These are phyloP conservation scores for Sanghuangporus weigelae DNA, from an alignment of 1,284 basidiomycete genomes.

Conservation along the genomic window DNA sequence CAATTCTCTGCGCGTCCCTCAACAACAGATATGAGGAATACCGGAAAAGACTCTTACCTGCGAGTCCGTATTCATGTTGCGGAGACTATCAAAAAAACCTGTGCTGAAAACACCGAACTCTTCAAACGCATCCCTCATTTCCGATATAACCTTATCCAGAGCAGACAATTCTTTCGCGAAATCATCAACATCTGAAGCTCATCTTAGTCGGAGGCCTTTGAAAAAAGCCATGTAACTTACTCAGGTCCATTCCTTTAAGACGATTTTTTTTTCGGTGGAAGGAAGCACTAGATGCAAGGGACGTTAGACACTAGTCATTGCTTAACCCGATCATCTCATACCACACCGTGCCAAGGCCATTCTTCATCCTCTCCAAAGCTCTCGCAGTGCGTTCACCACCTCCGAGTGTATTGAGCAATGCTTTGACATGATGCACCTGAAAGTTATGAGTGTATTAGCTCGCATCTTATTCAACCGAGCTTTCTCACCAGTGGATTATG, in stretches of 20 bases:
- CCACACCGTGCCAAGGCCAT: background rate
- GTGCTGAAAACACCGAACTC: background rate
- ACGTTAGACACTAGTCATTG: too few species aligned
- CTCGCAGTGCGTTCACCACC: constrained; percentile 4
- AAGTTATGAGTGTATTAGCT: too few species aligned
- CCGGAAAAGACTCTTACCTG: background rate
- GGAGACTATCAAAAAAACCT: background rate
- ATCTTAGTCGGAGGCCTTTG: background rate
- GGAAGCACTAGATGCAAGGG: too few species aligned
- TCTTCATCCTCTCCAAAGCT: constrained; percentile 1
- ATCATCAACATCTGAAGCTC: background rate
- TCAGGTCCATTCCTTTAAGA: too few species aligned
- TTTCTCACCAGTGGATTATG: too few species aligned
- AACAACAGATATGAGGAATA: too few species aligned
- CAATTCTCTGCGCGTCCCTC: too few species aligned
- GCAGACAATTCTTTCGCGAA: background rate
- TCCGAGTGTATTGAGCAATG: background rate
- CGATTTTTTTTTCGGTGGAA: too few species aligned
- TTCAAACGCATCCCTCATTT: background rate
- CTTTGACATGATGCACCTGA: background rate
- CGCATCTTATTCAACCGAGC: too few species aligned
- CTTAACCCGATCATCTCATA: background rate
- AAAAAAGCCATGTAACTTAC: too few species aligned
- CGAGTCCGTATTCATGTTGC: background rate
- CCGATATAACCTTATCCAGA: background rate